Conservation (phyloP, 768 basidiomycete species). For the Boletus speciosus region DNA sequence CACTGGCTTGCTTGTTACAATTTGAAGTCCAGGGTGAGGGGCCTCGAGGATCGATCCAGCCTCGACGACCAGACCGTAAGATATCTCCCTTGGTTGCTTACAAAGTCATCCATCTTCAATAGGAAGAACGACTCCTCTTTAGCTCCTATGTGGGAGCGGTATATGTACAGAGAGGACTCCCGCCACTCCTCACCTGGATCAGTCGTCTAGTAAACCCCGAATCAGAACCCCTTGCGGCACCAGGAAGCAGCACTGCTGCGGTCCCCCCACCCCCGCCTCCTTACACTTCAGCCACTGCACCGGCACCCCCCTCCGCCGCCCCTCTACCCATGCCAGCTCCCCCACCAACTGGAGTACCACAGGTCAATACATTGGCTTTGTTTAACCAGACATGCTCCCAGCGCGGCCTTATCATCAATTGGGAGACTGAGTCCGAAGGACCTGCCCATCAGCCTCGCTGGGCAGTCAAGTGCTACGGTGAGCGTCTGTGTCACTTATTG, state of each 20-base stretch:
- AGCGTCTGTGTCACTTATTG: slow-evolving; percentile 18
- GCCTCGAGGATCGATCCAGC: slow-evolving; percentile 34
- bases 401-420: slow-evolving; percentile 42
- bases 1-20: slow-evolving; percentile 51
- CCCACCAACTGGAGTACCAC: slow-evolving; percentile 20
- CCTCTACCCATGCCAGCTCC: slow-evolving; percentile 23
- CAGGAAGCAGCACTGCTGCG: slow-evolving; percentile 14
- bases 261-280: slow-evolving; percentile 23
- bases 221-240: slow-evolving; percentile 22
- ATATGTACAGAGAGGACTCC: slow-evolving; percentile 53
- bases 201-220: slow-evolving; percentile 52
- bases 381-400: slow-evolving; percentile 55
- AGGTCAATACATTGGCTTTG: slow-evolving; percentile 41
- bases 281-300: slow-evolving; percentile 17
- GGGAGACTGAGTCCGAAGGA: slow-evolving; percentile 45
- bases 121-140: slow-evolving; percentile 60
- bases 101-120: slow-evolving; percentile 5
- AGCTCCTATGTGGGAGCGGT: slow-evolving; percentile 65
- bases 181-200: slow-evolving; percentile 54
- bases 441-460: slow-evolving; percentile 55
- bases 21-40: slow-evolving; percentile 52
- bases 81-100: not conserved
- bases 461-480: slow-evolving; percentile 53
- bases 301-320: slow-evolving; percentile 14
- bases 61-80: slow-evolving; percentile 39